phyloP scores from a whole-genome alignment of 1,284 basidiomycete genomes.

The Spongiforma sp. region DNA sequence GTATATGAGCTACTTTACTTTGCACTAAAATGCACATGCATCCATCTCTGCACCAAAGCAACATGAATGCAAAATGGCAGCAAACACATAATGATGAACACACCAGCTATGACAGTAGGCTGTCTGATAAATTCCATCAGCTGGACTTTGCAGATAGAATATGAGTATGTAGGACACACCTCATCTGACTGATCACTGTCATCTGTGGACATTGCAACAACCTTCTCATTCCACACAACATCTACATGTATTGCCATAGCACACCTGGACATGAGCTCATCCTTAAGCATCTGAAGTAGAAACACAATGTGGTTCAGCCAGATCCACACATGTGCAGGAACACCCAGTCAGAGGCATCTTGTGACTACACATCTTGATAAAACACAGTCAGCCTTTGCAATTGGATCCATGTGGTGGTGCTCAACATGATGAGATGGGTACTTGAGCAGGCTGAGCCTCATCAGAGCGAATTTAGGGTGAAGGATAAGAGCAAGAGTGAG shows the following conservation, averaged over 20 bases:
- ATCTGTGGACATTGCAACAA: slow-evolving; percentile 21
- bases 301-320: slow-evolving; percentile 38
- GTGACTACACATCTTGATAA: slow-evolving; percentile 31
- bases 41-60: slow-evolving; percentile 43
- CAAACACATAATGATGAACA: slow-evolving; percentile 46
- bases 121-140: too few species aligned
- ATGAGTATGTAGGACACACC: neutral
- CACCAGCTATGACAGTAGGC: slow-evolving; percentile 46
- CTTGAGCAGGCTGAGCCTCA: too few species aligned
- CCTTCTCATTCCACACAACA: slow-evolving; percentile 42
- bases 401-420: slow-evolving; percentile 30
- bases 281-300: slow-evolving; percentile 37
- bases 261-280: slow-evolving; percentile 25
- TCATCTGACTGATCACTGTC: neutral
- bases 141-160: too few species aligned
- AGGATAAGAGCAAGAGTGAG: too few species aligned
- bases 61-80: slow-evolving; percentile 50
- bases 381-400: slow-evolving; percentile 31
- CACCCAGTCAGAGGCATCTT: slow-evolving; percentile 30
- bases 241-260: slow-evolving; percentile 22
- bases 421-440: too few species aligned
- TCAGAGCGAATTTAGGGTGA: too few species aligned
- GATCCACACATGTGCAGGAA: slow-evolving; percentile 42
- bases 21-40: slow-evolving; percentile 47
- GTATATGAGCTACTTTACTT: too few species aligned